A percentile compares a stretch with the other conserved stretches of the same genome.
Evolutionary conservation across 148 eudicot genomes (phyloP).

Genomic region (Arctostaphylos glauca): DNA sequence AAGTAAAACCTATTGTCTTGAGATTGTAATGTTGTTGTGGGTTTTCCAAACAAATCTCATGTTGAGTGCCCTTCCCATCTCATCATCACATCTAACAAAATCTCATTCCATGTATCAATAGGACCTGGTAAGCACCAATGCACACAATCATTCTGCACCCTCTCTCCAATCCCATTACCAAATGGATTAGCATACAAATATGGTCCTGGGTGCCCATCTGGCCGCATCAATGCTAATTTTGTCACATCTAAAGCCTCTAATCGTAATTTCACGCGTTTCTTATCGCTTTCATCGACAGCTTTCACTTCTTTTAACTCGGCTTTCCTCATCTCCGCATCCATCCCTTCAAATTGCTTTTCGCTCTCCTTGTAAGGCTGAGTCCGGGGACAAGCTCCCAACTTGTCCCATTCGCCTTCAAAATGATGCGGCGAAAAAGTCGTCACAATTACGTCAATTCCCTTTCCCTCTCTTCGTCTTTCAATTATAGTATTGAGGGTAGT

Average conservation of each 20-base stretch:
- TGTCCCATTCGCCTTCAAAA: conserved; percentile 96
- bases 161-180: conserved; percentile 64
- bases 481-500: conserved; percentile 61
- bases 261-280: conserved; percentile 21
- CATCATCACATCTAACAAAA: conserved; percentile 70
- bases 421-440: conserved; percentile 87
- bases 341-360: conserved; percentile 60
- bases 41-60: background rate
- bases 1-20: background rate
- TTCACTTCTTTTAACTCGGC: conserved; percentile 49
- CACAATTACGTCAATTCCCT: conserved; percentile 50
- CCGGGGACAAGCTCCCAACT: conserved; percentile 76
- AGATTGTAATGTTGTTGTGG: background rate
- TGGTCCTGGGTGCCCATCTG: conserved; percentile 97
- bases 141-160: conserved; percentile 85
- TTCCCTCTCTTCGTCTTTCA: conserved; percentile 34
- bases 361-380: conserved; percentile 52
- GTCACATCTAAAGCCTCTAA: conserved; percentile 72
- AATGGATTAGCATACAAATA: conserved; percentile 81
- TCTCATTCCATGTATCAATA: conserved; percentile 91
- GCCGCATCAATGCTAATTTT: conserved; percentile 65
- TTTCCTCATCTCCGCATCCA: conserved; percentile 76
- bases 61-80: conserved; percentile 31
- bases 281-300: conserved; percentile 27
- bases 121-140: conserved; percentile 97